Percentiles rank a stretch among this genome's conserved stretches.
Conservation (phyloP, 2,329 filamentous ascomycete species). For the Penicillium sp. region DNA sequence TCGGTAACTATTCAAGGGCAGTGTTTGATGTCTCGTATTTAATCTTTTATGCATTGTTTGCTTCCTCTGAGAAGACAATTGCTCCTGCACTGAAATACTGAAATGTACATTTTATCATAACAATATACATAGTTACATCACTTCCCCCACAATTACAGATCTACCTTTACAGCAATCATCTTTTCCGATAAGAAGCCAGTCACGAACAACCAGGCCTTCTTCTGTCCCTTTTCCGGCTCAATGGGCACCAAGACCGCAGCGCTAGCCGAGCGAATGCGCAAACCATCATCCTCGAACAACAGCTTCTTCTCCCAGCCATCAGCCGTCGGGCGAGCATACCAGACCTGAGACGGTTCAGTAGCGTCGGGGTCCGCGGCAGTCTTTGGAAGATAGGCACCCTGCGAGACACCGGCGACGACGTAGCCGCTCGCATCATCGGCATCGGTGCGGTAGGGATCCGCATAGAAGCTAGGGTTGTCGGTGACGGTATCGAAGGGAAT, state of each 20-base stretch:
- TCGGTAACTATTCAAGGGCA: not conserved
- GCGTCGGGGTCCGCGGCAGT: conserved; percentile 34
- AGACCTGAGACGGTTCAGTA: conserved; percentile 49
- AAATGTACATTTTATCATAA: not conserved
- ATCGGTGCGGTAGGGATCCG: conserved; percentile 50
- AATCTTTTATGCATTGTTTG: not conserved
- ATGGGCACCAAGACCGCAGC: conserved; percentile 55
- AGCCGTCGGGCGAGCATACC: conserved; percentile 37
- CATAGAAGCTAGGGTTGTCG: conserved; percentile 61
- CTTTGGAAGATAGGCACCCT: conserved; percentile 39
- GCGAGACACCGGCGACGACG: conserved; percentile 50
- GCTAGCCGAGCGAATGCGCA: conserved; percentile 50
- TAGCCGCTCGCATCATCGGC: conserved; percentile 54
- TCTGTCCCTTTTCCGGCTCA: conserved; percentile 47
- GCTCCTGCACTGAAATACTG: not conserved
- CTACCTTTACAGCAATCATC: conserved; percentile 54
- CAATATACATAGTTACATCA: not conserved
- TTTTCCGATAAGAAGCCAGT: conserved; percentile 55
- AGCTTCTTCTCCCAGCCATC: conserved; percentile 46
- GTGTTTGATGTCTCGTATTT: not conserved
- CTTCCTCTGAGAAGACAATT: not conserved
- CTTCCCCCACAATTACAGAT: conserved; percentile 36
- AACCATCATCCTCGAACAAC: conserved; percentile 59
- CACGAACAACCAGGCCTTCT: conserved; percentile 58
- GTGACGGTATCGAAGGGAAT: conserved; percentile 47